These are phyloP conservation scores for Fraxinus platypoda DNA, from an alignment of 305 asterid genomes.

Conservation along the genomic window DNA sequence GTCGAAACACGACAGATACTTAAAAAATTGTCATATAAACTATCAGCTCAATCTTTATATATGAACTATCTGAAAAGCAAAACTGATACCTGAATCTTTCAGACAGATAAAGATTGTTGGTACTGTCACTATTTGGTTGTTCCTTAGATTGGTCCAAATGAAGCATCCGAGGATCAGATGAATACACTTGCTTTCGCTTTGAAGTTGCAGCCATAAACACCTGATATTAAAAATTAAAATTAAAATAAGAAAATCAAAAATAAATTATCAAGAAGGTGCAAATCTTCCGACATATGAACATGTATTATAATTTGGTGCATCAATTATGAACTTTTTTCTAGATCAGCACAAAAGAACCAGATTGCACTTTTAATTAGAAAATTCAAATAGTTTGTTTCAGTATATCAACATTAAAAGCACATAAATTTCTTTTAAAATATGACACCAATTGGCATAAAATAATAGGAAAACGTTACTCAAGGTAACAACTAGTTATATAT, in stretches of 20 bases:
- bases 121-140: constrained; percentile 23
- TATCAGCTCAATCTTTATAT: neutral
- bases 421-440: neutral
- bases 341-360: constrained; percentile 19
- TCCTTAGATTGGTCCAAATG: constrained; percentile 43
- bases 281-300: constrained; percentile 52
- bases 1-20: neutral
- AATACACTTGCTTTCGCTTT: constrained; percentile 61
- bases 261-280: constrained; percentile 34
- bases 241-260: neutral
- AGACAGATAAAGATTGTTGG: constrained; percentile 41
- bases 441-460: constrained; percentile 29
- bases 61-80: neutral
- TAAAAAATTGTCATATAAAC: neutral
- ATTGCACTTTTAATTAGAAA: constrained; percentile 38
- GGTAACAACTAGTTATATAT: constrained; percentile 19
- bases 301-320: constrained; percentile 28
- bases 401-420: neutral
- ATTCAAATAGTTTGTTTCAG: constrained; percentile 33
- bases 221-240: constrained; percentile 31
- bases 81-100: constrained; percentile 42
- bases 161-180: constrained; percentile 67
- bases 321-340: constrained; percentile 16
- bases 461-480: constrained; percentile 20
- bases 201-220: constrained; percentile 78